Evolutionary conservation across 2,329 filamentous ascomycete genomes (phyloP).

Genomic region (Paraconiothyrium sp.): DNA sequence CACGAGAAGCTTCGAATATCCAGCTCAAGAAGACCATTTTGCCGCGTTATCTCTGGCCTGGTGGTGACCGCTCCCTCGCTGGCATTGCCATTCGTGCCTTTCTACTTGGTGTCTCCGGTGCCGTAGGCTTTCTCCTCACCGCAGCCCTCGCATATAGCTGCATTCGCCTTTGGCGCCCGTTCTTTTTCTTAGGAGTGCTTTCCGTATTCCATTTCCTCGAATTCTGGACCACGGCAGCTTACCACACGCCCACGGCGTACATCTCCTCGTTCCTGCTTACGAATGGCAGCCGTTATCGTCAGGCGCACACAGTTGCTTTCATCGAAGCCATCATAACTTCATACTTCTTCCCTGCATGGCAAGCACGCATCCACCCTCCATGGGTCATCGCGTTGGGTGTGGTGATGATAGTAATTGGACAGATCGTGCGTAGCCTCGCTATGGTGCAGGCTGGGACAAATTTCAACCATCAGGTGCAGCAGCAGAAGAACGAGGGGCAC

Average conservation of each 20-base stretch:
- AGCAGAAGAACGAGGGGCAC: conserved; percentile 73
- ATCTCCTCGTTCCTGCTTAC: conserved; percentile 82
- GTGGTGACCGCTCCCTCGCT: conserved; percentile 56
- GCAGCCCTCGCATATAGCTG: conserved; percentile 38
- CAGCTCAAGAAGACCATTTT: conserved; percentile 29
- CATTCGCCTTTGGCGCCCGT: conserved; percentile 65
- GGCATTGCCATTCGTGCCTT: conserved; percentile 59
- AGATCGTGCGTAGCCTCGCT: conserved; percentile 78
- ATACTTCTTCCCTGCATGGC: conserved; percentile 63
- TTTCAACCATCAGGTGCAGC: conserved; percentile 88
- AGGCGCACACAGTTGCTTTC: conserved; percentile 80
- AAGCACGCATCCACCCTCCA: conserved; percentile 54
- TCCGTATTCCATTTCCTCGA: conserved; percentile 94
- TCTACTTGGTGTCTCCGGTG: conserved; percentile 51
- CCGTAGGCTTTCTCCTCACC: conserved; percentile 45
- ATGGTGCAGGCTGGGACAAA: conserved; percentile 90
- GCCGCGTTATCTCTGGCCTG: conserved; percentile 51
- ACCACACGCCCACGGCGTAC: conserved; percentile 78
- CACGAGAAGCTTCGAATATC: conserved; percentile 32
- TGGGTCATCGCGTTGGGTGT: conserved; percentile 65
- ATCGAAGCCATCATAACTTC: conserved; percentile 74
- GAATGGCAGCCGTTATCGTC: conserved; percentile 85
- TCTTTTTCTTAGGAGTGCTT: conserved; percentile 73
- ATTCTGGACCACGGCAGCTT: conserved; percentile 87
- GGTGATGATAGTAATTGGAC: conserved; percentile 72